Evolutionary conservation across 768 basidiomycete species (phyloP), one percentile per base, ranked within the genome.

Genomic region (Boletus fagicola): DNA sequence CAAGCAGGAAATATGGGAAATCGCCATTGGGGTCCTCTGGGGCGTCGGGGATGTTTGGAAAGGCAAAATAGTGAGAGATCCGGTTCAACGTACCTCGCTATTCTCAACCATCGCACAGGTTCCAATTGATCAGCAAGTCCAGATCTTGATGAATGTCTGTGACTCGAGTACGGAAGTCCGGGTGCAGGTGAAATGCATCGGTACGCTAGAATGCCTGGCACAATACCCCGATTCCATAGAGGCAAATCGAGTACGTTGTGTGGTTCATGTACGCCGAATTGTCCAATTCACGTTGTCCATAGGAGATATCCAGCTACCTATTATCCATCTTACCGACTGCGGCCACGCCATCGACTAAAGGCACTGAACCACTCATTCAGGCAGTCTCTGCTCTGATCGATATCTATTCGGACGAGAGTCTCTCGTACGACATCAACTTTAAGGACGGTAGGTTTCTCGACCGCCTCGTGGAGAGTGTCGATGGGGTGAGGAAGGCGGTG

Each of bases 371-470:
- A 0, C 76, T 89, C 51, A 79, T 97, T 26, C 91, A 94, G 65
- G 83, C 84, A 1, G 77, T 82, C 10, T 92, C 94, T 15, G 90
- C 90, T 26, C 76, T 97, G 45, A 90, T 97, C 56, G 94, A 97
- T 68, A 92, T 96, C 51, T 98, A 90, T 70, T 92, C 94, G 4
- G 94, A 98, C 73, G 94, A 98, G 72, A 79, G 73, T 9, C 71
- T 83, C 53, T 80, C 87, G 0, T 94, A 90, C 67, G 94, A 98
- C 68, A 67, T 83, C 56, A 92, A 92, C 69, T 94, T 94, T 76
- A 80, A 84, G 43, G 75, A 85, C 54, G 83, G 83, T 0, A 68
- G 73, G 15, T 90, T 81, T 66, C 72, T 88, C 0, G 78, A 77
- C 18, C 75, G 74, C 50, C 79, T 94, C 7, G 74, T 72, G 15